Conservation (phyloP, 2,329 filamentous ascomycete species). For the Sporothrix euskadiensis region DNA sequence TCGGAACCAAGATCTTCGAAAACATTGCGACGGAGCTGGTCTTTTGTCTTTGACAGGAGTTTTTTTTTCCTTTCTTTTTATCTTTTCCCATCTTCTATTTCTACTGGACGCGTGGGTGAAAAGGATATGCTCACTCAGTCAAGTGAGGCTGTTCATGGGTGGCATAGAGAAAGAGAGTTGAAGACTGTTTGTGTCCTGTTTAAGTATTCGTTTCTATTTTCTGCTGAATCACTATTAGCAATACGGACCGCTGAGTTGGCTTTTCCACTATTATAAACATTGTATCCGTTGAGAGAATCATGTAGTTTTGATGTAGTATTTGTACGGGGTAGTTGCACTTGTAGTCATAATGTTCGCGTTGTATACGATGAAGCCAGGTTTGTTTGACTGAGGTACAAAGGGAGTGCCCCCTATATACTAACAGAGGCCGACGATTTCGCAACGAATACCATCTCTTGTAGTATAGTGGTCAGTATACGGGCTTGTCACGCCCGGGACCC, state of each 20-base stretch:
- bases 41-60: not conserved
- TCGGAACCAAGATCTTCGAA: not conserved
- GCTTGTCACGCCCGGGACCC: not conserved
- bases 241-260: not conserved
- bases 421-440: not conserved
- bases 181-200: not conserved
- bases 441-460: slow-evolving; percentile 29
- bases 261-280: not conserved
- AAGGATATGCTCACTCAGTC: not conserved
- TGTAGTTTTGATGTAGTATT: not conserved
- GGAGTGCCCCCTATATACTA: not conserved
- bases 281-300: not conserved
- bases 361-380: not conserved
- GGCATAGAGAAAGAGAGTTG: not conserved
- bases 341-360: too few relatives aligned
- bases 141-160: not conserved
- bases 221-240: not conserved
- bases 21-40: not conserved
- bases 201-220: not conserved
- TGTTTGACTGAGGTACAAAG: not conserved
- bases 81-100: not conserved
- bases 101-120: not conserved
- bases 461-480: slow-evolving; percentile 30
- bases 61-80: not conserved
- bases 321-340: not conserved